phyloP scores from a whole-genome alignment of 257 asterid genomes.

The Fraxinus pennsylvanica region DNA sequence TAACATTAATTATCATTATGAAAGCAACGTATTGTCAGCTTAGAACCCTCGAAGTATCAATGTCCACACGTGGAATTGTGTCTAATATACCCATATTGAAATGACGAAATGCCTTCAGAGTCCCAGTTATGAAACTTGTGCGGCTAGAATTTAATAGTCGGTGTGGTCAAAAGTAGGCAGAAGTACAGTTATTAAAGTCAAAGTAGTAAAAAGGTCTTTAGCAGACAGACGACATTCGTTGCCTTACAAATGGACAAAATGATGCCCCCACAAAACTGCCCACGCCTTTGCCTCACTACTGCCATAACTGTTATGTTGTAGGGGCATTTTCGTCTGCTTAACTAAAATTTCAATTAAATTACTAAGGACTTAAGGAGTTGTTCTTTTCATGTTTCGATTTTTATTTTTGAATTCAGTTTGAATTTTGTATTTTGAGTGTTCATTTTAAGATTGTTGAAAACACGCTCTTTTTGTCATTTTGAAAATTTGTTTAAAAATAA shows the following conservation, averaged over 20 bases:
- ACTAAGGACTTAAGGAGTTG: no score
- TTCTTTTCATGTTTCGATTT: no score
- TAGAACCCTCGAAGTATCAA: not conserved
- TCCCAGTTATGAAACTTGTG: not conserved
- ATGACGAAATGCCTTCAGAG: not conserved
- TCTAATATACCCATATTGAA: constrained; percentile 2
- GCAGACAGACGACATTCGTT: constrained; percentile 24
- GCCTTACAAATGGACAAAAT: constrained; percentile 32
- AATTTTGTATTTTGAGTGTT: no score
- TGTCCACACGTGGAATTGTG: not conserved
- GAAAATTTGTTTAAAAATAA: no score
- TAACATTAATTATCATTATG: not conserved
- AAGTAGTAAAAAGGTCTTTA: constrained; percentile 11
- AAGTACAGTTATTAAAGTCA: constrained; percentile 18
- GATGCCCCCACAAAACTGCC: constrained; percentile 24
- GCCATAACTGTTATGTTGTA: not conserved
- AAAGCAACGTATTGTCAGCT: not conserved
- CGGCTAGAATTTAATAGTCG: constrained; percentile 14
- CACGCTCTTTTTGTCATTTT: no score
- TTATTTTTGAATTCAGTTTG: no score
- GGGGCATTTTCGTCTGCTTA: constrained; percentile 6
- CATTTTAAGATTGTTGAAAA: no score
- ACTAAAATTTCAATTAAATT: no score
- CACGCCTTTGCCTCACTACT: constrained; percentile 38
- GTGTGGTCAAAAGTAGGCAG: constrained; percentile 26